Conservation (phyloP, 1,284 basidiomycete genomes). For the Rhodofomes roseus region DNA sequence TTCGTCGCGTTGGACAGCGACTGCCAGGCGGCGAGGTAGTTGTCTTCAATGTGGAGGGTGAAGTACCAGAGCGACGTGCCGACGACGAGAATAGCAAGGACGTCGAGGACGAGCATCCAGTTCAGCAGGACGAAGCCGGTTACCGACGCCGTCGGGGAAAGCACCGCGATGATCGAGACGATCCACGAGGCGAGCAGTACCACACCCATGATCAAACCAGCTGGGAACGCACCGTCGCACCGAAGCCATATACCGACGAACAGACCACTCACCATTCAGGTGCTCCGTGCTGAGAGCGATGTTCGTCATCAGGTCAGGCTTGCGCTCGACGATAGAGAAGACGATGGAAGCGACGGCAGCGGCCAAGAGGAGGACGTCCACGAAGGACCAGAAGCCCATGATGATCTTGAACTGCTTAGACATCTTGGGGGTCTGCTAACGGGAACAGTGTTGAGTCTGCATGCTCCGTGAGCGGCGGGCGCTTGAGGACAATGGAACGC, state of each 20-base stretch:
- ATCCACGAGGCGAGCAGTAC: conserved; percentile 64
- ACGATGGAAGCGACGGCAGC: conserved; percentile 61
- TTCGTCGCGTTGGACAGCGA: conserved; percentile 43
- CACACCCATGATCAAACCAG: conserved; percentile 68
- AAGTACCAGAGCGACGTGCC: conserved; percentile 78
- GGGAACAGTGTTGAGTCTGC: conserved; percentile 16
- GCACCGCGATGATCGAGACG: conserved; percentile 65
- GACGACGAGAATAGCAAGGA: conserved; percentile 52
- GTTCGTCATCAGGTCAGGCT: conserved; percentile 62
- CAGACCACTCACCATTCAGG: conserved; percentile 50
- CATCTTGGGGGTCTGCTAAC: conserved; percentile 43
- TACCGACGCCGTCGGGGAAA: conserved; percentile 66
- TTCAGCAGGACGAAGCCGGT: conserved; percentile 70
- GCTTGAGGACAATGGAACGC: neutral
- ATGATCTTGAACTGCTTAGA: conserved; percentile 49
- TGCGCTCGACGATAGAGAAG: conserved; percentile 68
- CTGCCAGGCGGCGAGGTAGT: conserved; percentile 60
- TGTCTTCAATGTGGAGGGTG: conserved; percentile 64
- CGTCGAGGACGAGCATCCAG: conserved; percentile 62
- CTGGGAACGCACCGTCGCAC: conserved; percentile 35
- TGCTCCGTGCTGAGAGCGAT: conserved; percentile 58
- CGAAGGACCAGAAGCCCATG: conserved; percentile 65
- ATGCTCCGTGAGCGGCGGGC: neutral
- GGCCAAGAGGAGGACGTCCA: conserved; percentile 67
- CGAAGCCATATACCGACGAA: neutral